Base-by-base conservation (phyloP, 2,329 filamentous ascomycete species). In the Cladophialophora bantiana region DNA sequence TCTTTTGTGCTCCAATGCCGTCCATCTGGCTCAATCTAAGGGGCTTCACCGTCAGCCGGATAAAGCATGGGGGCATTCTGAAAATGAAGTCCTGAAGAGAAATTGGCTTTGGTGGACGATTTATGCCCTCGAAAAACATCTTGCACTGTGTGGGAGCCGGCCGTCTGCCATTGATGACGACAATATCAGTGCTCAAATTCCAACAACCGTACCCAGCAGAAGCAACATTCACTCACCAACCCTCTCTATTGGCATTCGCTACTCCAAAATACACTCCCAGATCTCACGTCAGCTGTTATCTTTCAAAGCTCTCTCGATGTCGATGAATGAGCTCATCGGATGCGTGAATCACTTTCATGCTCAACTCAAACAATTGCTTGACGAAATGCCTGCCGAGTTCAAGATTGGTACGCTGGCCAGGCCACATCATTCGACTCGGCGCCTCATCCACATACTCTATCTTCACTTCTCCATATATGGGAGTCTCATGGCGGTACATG, bases 61-160 rank as follows among this genome's bases (percentile, higher is more conserved):
- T 9, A 62, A 48, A 20, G 6, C 64, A n/a, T 66, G 64, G 64
- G 59, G 59, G 15, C 36, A 45, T 7, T 66, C 58, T 26, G 50
- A 56, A 34, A 31, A 66, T 38, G 64, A 62, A 26, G 18, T 32
- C 12, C 18, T 53, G n/a, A 50, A 62, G 15, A 48, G 64, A 35
- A 66, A 58, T 34, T 57, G 35, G 36, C 56, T 66, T 32, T 66
- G 58, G 58, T 66, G 61, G 61, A 32, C 61, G 40, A 57, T 58
- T 10, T 64, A 64, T 35, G 20, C 61, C 31, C 36, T 57, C 4
- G 61, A 64, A 26, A 57, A 64, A 31, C 36, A 34, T 15, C 53
- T 48, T 26, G 31, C 61, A 20, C 31, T 50, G 20, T 20, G 61
- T 31, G 26, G 53, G 15, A 36, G 61, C 26, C 35, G 61, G 5